Evolutionary conservation across 805 yeast species (phyloP), one percentile per base, ranked within the genome.

Genomic region (Komagataella pastoris): DNA sequence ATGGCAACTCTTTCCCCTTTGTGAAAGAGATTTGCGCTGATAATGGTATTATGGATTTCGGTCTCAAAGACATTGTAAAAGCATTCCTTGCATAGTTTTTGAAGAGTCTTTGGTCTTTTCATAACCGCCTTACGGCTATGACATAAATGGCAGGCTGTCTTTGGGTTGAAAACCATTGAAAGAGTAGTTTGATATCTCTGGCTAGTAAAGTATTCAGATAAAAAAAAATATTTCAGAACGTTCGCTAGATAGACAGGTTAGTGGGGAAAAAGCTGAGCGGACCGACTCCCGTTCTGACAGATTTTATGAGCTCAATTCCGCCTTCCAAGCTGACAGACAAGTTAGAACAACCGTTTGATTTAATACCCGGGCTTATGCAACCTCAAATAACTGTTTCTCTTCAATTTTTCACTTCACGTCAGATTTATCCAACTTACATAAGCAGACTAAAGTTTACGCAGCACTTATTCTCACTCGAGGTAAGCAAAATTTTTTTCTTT

Each of bases 11-110:
- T 76, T 61, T 93, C 99, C 14, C 98, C 98, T 0, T 69, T 73
- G 21, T 79, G 65, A 60, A 93, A 93, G 49, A 93, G 74, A 1
- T 79, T 71, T 51, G 84, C 83, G 43, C 77, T 71, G 12, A 74
- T 70, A 48, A 93, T 91, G 2, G 99, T 91, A 59, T 88, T 78
- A 70, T 93, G 99, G 56, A 93, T 86, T 64, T 93, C 99, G 0
- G 95, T 86, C 68, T 93, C 99, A 66, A 93, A 93, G 2, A 89
- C 95, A 54, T 79, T 75, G 63, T 75, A 91, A 65, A 93, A 93
- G 66, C 99, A 93, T 54, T 78, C 80, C 61, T 89, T 90, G 67
- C 99, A 93, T 14, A 93, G 73, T 61, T 86, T 88, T 66, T 85
- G 91, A 47, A 87, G 74, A 57, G 90, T 93, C 63, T 95, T 91